Evolutionary conservation across 805 yeast species (phyloP), one percentile per base, ranked within the genome.

Genomic region (Kazachstania taianensis): DNA sequence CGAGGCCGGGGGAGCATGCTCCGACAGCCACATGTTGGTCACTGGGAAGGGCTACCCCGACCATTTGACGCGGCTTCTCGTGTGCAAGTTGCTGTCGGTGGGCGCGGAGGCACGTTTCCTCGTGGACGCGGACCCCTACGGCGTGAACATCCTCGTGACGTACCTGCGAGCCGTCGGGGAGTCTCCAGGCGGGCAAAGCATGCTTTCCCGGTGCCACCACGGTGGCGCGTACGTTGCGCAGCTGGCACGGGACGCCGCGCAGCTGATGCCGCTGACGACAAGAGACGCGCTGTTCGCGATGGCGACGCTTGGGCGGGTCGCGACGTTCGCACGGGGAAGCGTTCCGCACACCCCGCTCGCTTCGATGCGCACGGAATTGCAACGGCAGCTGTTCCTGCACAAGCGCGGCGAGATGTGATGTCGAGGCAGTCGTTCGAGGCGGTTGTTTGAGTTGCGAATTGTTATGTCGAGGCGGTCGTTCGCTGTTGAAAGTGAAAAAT

Each of bases 1-100:
- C 32, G 3, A 13, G 16, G 7, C 13, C 10, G 25, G 25, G 25
- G n/a, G n/a, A n/a, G 5, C 20, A 19, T 3, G 14, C 28, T 4
- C 28, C 22, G 9, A 39, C 43, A 37, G 43, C 7, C 37, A 60
- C 12, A 41, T 72, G 2, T 14, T 73, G 1, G 52, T 80, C 7
- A 78, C 85, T 0, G 85, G 81, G 0, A 79, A 77, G 47, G 89
- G 89, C 0, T 78, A 66, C 43, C 84, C 87, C 0, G 87, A 81
- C 52, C 49, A 59, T 14, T 47, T 73, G 12, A 76, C 85, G 0
- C 62, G 65, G 36, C 38, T 42, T 9, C 74, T 78, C 43, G 46
- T 73, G 1, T 38, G 51, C 3, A 41, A 37, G 32, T 37, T 71
- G 20, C 35, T 14, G 3, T 9, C 29, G 3, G 17, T 3, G 29